These are phyloP conservation scores for Trametes punicea DNA, from an alignment of 768 basidiomycete genomes.

Conservation along the genomic window DNA sequence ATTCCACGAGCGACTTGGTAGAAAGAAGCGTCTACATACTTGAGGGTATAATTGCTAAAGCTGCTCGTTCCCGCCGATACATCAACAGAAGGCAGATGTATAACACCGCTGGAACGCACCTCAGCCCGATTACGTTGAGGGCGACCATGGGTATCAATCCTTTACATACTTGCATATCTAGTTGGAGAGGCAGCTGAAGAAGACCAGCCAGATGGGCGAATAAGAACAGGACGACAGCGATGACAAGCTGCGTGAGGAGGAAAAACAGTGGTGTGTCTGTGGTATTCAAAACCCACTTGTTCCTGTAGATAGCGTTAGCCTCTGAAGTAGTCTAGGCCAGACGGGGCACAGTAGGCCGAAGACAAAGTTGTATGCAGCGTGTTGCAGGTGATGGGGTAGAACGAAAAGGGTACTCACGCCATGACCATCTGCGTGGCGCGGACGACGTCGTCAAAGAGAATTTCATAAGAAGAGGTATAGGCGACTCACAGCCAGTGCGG, in stretches of 20 bases:
- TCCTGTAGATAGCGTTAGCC: slow-evolving; percentile 41
- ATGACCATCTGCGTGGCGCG: slow-evolving; percentile 70
- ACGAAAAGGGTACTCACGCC: slow-evolving; percentile 51
- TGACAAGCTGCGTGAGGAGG: slow-evolving; percentile 73
- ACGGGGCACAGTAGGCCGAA: too few relatives aligned
- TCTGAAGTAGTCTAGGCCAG: too few relatives aligned
- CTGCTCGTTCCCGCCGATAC: slow-evolving; percentile 34
- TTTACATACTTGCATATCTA: slow-evolving; percentile 64
- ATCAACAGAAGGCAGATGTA: neutral
- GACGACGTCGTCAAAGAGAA: neutral
- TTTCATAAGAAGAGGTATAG: neutral
- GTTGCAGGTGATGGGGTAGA: neutral
- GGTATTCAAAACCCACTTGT: slow-evolving; percentile 86
- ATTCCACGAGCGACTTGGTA: slow-evolving; percentile 95
- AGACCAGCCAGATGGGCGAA: slow-evolving; percentile 58
- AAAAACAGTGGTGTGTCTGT: slow-evolving; percentile 83
- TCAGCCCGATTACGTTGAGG: slow-evolving; percentile 80
- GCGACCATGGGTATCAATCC: slow-evolving; percentile 72
- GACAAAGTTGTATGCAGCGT: too few relatives aligned
- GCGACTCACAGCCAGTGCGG: slow-evolving; percentile 73
- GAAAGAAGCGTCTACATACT: slow-evolving; percentile 93
- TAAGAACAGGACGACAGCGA: slow-evolving; percentile 75
- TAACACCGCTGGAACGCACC: slow-evolving; percentile 40
- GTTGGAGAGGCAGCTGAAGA: slow-evolving; percentile 61
- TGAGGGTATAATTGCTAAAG: slow-evolving; percentile 86